phyloP scores from a whole-genome alignment of 2,329 filamentous ascomycete genomes.

The Sporothrix humicola region DNA sequence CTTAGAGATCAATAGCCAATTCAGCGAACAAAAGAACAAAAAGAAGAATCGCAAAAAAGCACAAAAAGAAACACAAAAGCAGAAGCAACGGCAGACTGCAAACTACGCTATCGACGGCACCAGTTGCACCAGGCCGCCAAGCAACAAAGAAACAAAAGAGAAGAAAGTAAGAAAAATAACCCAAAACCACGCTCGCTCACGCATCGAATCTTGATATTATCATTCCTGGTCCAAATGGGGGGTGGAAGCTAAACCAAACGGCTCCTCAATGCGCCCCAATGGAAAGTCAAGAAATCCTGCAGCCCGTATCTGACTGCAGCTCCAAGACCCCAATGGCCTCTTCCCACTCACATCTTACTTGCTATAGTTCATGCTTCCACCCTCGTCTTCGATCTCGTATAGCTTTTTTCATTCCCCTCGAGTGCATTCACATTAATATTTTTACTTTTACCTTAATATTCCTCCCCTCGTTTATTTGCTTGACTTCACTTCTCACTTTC shows the following conservation, averaged over 20 bases:
- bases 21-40: background rate
- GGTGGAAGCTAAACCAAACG: no score
- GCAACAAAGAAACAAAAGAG: slow-evolving; percentile 17
- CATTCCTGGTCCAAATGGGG: background rate
- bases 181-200: background rate
- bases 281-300: background rate
- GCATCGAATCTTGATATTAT: slow-evolving; percentile 17
- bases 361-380: slow-evolving; percentile 14
- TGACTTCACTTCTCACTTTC: background rate
- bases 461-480: background rate
- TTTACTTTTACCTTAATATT: background rate
- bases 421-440: background rate
- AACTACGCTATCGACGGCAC: slow-evolving; percentile 1
- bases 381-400: background rate
- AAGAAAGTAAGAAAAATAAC: no score
- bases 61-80: background rate
- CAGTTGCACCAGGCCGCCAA: slow-evolving; percentile 3
- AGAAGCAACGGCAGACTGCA: background rate
- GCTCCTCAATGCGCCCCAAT: background rate
- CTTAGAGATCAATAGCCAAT: background rate
- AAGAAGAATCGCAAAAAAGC: background rate
- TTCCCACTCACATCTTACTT: background rate
- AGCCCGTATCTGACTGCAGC: slow-evolving; percentile 12
- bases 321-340: slow-evolving; percentile 8
- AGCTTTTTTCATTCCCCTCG: slow-evolving; percentile 1